Evolutionary conservation across 202 grass and related monocot species (phyloP), one percentile per base, ranked within the genome.

Genomic region (Zizania palustris): DNA sequence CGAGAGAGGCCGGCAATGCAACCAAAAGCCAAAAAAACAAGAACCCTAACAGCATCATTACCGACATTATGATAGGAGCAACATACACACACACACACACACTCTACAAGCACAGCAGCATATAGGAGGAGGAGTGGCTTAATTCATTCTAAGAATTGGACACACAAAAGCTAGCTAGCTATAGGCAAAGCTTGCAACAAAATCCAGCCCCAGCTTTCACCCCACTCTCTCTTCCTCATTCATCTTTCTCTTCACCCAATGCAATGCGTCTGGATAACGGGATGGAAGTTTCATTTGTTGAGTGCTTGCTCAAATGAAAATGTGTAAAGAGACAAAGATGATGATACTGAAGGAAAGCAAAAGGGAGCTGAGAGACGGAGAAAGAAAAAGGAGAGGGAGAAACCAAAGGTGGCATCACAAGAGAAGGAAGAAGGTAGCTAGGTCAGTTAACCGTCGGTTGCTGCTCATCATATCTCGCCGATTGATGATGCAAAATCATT

Each of bases 251-350:
- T 85, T 79, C 28, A 37, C 71, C 73, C 85, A 67, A 91, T 78
- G 85, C 85, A 67, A 91, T 78, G 85, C 53, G 42, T 78, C 60
- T 82, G 74, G 58, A 75, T 87, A 75, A 64, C 19, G 7, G 36
- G 74, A 59, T 85, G 70, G 82, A 88, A 85, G 80, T 66, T 83
- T 81, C 68, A 72, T 78, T 76, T 65, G 16, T 76, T 65, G 16
- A 60, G 70, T 76, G 73, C 80, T 72, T 76, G 73, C 80, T 72
- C 73, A 61, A 53, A 81, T 69, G 45, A 71, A 54, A 28, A 86
- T 75, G 78, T 63, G 57, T 76, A 93, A 90, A 93, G 87, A 80
- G 78, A 71, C 79, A 88, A 93, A 88, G 85, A 56, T 77, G 85
- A 56, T 77, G 48, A 19, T 79, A 77, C 72, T 74, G 44, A 69